Conservation (phyloP, 768 basidiomycete genomes). For the Boletus rex-veris region DNA sequence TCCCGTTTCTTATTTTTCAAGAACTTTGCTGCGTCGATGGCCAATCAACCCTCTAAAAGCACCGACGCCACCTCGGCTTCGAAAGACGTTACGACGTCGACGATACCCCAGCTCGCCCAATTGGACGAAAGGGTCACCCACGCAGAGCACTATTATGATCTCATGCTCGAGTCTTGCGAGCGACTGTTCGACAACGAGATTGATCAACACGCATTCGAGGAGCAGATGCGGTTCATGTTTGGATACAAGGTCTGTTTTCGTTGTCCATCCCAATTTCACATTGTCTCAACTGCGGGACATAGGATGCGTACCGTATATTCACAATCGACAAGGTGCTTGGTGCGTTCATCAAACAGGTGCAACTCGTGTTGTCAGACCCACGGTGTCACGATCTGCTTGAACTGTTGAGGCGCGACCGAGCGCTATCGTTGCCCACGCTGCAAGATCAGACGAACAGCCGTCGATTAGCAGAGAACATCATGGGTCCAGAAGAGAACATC, state of each 20-base stretch:
- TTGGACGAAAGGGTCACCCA: conserved; percentile 39
- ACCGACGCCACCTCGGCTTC: conserved; percentile 11
- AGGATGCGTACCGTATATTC: conserved; percentile 86
- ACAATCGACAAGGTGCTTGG: conserved; percentile 92
- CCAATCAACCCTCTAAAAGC: conserved; percentile 24
- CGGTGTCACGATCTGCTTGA: conserved; percentile 74
- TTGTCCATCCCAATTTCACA: not conserved
- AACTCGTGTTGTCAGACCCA: conserved; percentile 61
- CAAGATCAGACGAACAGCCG: conserved; percentile 72
- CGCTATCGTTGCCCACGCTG: conserved; percentile 52
- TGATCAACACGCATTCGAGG: conserved; percentile 84
- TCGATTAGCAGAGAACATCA: conserved; percentile 61
- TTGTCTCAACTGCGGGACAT: conserved; percentile 1
- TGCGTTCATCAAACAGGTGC: conserved; percentile 86
- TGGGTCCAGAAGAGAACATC: conserved; percentile 74
- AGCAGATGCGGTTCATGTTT: conserved; percentile 84
- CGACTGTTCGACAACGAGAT: conserved; percentile 89
- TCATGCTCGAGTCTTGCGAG: conserved; percentile 85
- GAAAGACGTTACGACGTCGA: conserved; percentile 29
- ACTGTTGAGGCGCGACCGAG: conserved; percentile 64
- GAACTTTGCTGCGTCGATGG: conserved; percentile 51
- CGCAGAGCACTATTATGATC: conserved; percentile 71
- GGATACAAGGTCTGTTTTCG: conserved; percentile 59
- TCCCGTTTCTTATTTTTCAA: conserved; percentile 80
- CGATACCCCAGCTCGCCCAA: conserved; percentile 25